A percentile compares a stretch with the other conserved stretches of the same genome.
Conservation (phyloP, 768 basidiomycete genomes). For the Trametes sanguinea region DNA sequence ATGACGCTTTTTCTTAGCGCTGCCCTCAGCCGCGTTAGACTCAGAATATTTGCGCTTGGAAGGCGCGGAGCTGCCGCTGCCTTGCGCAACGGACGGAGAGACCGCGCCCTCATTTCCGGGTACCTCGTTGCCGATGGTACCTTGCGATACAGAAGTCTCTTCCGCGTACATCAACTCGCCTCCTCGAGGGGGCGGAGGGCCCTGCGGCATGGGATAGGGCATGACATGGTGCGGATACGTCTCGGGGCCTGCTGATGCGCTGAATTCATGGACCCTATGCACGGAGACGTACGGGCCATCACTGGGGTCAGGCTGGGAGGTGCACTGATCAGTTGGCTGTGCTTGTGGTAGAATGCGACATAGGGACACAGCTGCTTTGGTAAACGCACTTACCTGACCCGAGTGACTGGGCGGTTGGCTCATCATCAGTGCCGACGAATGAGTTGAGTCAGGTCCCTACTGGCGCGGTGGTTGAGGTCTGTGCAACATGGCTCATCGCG, state of each 20-base stretch:
- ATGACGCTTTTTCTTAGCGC: conserved; percentile 16
- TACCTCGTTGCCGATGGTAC: background rate
- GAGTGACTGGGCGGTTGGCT: conserved; percentile 23
- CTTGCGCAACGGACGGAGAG: background rate
- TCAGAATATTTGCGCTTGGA: conserved; percentile 25
- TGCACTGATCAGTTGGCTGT: background rate
- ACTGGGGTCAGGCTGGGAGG: conserved; percentile 12
- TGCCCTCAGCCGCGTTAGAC: conserved; percentile 2
- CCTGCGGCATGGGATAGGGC: conserved; percentile 1
- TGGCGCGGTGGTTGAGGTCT: background rate
- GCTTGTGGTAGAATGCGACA: background rate
- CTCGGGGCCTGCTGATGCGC: conserved; percentile 4
- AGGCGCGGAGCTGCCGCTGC: background rate
- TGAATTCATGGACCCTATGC: conserved; percentile 7
- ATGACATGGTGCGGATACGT: conserved; percentile 22
- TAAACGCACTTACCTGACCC: conserved; percentile 17
- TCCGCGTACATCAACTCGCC: conserved; percentile 9
- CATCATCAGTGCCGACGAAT: conserved; percentile 18
- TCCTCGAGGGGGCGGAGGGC: conserved; percentile 7
- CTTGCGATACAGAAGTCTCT: background rate
- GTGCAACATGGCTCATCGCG: conserved; percentile 18
- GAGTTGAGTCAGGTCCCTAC: conserved; percentile 17
- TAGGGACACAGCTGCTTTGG: background rate
- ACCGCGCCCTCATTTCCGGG: background rate
- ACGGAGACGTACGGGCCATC: conserved; percentile 15